Evolutionary conservation across 768 basidiomycete genomes (phyloP).

Genomic region (Termitomyces heimii): DNA sequence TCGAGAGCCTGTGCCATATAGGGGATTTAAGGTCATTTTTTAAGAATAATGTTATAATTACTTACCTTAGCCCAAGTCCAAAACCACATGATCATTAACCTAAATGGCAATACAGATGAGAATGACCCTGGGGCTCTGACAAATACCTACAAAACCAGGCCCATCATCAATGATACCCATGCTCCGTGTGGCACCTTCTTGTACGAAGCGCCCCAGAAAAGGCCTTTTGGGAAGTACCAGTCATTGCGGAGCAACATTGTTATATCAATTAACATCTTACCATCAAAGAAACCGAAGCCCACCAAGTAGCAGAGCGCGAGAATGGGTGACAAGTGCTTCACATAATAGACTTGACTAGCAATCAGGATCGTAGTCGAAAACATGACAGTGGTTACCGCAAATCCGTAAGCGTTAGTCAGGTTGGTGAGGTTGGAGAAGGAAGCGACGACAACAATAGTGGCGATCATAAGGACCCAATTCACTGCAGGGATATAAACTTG

Average conservation of each 20-base stretch:
- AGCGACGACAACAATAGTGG: conserved; percentile 46
- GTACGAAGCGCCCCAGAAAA: conserved; percentile 62
- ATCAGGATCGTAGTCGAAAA: conserved; percentile 38
- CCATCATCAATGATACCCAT: conserved; percentile 62
- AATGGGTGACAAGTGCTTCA: conserved; percentile 42
- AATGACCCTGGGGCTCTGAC: background rate
- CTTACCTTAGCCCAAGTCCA: conserved; percentile 62
- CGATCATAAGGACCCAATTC: conserved; percentile 55
- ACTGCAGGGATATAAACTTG: conserved; percentile 62
- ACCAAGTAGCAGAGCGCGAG: conserved; percentile 42
- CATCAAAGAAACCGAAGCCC: conserved; percentile 61
- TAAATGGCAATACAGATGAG: conserved; percentile 10
- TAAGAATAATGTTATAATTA: background rate
- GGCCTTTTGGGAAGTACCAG: conserved; percentile 15
- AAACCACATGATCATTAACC: conserved; percentile 43
- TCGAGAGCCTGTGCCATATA: conserved; percentile 39
- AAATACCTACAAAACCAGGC: conserved; percentile 36
- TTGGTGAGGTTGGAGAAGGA: conserved; percentile 48
- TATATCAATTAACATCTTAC: conserved; percentile 17
- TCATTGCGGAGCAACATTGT: background rate
- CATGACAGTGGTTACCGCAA: conserved; percentile 49
- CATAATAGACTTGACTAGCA: conserved; percentile 48
- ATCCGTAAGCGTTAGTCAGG: conserved; percentile 59
- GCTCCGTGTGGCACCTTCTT: conserved; percentile 61
- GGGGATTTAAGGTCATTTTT: background rate